A percentile compares a stretch with the other conserved stretches of the same genome.
Evolutionary conservation across 1,284 basidiomycete genomes (phyloP).

Genomic region (Irpex rosettiformis): DNA sequence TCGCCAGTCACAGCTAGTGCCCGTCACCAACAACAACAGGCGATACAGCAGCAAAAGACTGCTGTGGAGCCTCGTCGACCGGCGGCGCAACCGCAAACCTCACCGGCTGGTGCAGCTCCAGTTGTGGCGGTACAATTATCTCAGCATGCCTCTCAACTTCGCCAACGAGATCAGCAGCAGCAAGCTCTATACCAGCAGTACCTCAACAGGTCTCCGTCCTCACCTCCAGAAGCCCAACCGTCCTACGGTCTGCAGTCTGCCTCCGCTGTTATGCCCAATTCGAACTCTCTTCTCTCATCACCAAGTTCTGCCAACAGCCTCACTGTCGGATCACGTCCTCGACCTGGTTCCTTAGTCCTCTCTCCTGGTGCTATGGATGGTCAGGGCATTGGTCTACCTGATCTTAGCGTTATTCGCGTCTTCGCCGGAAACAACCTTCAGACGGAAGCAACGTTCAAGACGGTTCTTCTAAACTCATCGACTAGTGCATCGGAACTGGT

Average conservation of each 20-base stretch:
- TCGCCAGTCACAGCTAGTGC: constrained; percentile 45
- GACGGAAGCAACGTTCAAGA: constrained; percentile 97
- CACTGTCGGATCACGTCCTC: constrained; percentile 39
- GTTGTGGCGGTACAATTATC: constrained; percentile 20
- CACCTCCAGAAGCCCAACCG: constrained; percentile 68
- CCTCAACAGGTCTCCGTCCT: constrained; percentile 75
- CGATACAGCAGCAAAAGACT: constrained; percentile 29
- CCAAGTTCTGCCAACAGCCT: constrained; percentile 39
- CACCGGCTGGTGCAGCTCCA: constrained; percentile 16
- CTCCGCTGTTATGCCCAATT: constrained; percentile 49
- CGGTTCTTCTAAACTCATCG: constrained; percentile 85
- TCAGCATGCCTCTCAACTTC: constrained; percentile 61
- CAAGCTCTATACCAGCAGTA: constrained; percentile 89
- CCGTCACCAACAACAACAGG: constrained; percentile 50
- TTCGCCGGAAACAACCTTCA: constrained; percentile 88
- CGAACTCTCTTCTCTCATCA: constrained; percentile 39
- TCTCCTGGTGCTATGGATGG: constrained; percentile 56
- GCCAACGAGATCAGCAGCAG: constrained; percentile 85
- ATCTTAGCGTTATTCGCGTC: constrained; percentile 91
- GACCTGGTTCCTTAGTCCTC: constrained; percentile 73
- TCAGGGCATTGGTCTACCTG: constrained; percentile 65
- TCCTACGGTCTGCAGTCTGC: constrained; percentile 68
- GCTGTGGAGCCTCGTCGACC: constrained; percentile 31
- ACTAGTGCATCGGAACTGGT: constrained; percentile 85
- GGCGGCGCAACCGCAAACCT: constrained; percentile 24